Conservation (phyloP, 2,329 filamentous ascomycete species). For the Pseudohalonectria lignicola region DNA sequence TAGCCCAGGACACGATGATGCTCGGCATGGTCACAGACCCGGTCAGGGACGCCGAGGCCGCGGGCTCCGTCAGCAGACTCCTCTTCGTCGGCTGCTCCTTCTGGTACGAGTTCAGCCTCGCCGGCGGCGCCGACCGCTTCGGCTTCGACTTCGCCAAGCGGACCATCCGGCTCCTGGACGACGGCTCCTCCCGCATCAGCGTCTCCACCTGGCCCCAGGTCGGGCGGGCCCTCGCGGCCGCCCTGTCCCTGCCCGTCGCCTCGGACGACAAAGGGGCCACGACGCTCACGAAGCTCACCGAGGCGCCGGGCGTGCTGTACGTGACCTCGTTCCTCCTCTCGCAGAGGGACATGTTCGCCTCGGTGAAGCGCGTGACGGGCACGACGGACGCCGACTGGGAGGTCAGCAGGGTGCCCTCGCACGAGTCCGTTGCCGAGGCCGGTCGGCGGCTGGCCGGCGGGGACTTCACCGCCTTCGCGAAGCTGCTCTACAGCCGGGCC, state of each 20-base stretch:
- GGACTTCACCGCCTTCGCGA: slow-evolving; percentile 31
- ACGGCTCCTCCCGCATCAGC: slow-evolving; percentile 43
- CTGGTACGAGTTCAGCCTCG: slow-evolving; percentile 41
- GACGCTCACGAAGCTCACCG: slow-evolving; percentile 23
- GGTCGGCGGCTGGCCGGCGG: slow-evolving; percentile 30
- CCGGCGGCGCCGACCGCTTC: slow-evolving; percentile 19
- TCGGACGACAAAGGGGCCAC: slow-evolving; percentile 24
- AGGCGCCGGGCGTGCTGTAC: slow-evolving; percentile 34
- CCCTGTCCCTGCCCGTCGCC: slow-evolving; percentile 32
- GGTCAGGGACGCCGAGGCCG: slow-evolving; percentile 24
- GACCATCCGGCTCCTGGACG: slow-evolving; percentile 35
- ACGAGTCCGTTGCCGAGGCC: slow-evolving; percentile 35
- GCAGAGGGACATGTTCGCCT: slow-evolving; percentile 53
- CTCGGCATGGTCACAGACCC: slow-evolving; percentile 12
- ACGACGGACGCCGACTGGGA: slow-evolving; percentile 48
- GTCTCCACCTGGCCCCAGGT: slow-evolving; percentile 46
- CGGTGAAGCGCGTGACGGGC: slow-evolving; percentile 42
- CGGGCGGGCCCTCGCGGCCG: slow-evolving; percentile 37
- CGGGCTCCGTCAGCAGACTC: slow-evolving; percentile 23
- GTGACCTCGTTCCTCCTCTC: slow-evolving; percentile 43
- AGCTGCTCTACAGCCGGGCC: slow-evolving; percentile 41
- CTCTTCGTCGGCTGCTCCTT: slow-evolving; percentile 33
- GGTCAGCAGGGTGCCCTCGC: slow-evolving; percentile 31
- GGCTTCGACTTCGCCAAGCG: slow-evolving; percentile 38
- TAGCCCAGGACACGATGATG: slow-evolving; percentile 21